Evolutionary conservation across 208 protist genomes (phyloP).

Genomic region (Angomonas desouzai): DNA sequence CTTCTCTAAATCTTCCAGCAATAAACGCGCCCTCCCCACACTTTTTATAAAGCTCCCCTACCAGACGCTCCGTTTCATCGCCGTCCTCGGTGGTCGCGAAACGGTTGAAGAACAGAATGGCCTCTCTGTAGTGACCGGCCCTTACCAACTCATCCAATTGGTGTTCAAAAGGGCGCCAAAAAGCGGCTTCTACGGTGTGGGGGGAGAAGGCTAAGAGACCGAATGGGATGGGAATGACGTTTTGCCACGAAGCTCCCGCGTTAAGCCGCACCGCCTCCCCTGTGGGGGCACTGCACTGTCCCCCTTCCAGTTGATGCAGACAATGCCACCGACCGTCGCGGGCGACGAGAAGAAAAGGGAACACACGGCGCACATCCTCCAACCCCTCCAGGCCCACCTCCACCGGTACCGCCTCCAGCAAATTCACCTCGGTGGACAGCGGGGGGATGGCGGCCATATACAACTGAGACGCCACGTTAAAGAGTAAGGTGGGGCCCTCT

Average conservation of each 20-base stretch:
- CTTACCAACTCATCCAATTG: slow-evolving; percentile 16
- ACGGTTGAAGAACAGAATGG: slow-evolving; percentile 13
- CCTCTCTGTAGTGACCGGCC: slow-evolving; percentile 9
- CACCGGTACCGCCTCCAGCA: background rate
- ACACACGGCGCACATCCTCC: background rate
- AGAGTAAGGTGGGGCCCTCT: slow-evolving; percentile 13
- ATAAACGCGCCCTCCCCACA: slow-evolving; percentile 24
- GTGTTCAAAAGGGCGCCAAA: slow-evolving; percentile 3
- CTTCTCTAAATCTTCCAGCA: slow-evolving; percentile 14
- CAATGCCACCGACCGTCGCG: background rate
- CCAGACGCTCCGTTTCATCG: slow-evolving; percentile 6
- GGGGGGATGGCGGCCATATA: background rate
- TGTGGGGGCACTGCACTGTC: background rate
- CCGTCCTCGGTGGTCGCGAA: background rate
- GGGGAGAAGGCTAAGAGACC: slow-evolving; percentile 16
- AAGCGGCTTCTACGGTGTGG: slow-evolving; percentile 15
- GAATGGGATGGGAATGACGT: slow-evolving; percentile 9
- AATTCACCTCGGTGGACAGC: background rate
- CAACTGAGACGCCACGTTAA: slow-evolving; percentile 2
- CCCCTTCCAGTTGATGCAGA: background rate
- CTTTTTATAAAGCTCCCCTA: slow-evolving; percentile 16
- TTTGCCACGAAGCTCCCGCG: background rate
- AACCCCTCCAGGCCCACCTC: background rate
- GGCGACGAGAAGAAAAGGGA: slow-evolving; percentile 1
- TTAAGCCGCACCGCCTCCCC: background rate